phyloP scores from a whole-genome alignment of 1,284 basidiomycete genomes.

The Flammula alnicola region DNA sequence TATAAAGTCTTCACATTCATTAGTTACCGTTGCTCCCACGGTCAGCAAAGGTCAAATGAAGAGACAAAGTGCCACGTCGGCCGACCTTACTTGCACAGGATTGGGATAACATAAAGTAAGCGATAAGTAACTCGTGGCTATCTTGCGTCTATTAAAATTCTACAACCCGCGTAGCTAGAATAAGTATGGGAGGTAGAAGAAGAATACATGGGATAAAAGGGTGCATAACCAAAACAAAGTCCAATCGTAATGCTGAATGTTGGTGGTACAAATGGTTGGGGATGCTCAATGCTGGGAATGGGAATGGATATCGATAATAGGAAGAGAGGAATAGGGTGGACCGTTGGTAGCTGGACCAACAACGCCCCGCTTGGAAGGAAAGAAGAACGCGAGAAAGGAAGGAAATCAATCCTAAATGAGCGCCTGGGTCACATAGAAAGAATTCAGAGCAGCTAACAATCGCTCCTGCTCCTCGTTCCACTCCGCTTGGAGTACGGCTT shows the following conservation, averaged over 20 bases:
- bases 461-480: slow-evolving; percentile 66
- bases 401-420: slow-evolving; percentile 36
- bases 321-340: no score
- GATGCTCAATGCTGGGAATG: no score
- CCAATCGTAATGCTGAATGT: slow-evolving; percentile 8
- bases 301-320: no score
- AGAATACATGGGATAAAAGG: not conserved
- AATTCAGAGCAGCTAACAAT: slow-evolving; percentile 53
- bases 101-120: no score
- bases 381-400: not conserved
- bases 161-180: not conserved
- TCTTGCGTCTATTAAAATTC: no score
- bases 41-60: slow-evolving; percentile 4
- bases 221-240: not conserved
- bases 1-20: not conserved
- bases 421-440: slow-evolving; percentile 56
- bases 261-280: slow-evolving; percentile 14
- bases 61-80: not conserved
- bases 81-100: not conserved
- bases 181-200: not conserved
- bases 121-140: no score
- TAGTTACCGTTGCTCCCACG: slow-evolving; percentile 8
- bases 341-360: no score
- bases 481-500: slow-evolving; percentile 53
- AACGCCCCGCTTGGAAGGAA: no score